Evolutionary conservation across 2,329 filamentous ascomycete genomes (phyloP).

Genomic region (Ophidiomyces ophidiicola): DNA sequence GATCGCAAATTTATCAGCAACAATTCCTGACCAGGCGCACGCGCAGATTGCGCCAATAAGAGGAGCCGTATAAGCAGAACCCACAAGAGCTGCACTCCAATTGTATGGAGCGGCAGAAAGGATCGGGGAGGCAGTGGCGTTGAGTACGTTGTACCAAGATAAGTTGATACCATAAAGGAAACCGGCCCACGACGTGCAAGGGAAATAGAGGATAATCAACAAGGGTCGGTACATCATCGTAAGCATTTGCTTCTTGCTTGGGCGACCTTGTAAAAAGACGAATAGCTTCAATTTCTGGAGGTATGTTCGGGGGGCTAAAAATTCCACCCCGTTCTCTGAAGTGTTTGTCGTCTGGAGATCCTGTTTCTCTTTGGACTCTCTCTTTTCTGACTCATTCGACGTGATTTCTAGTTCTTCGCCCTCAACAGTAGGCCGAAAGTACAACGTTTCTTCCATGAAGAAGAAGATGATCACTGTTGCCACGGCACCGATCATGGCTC

Average conservation of each 20-base stretch:
- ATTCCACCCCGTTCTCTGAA: slow-evolving; percentile 1
- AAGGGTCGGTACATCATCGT: slow-evolving; percentile 20
- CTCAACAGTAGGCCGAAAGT: slow-evolving; percentile 30
- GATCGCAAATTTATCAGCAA: slow-evolving; percentile 21
- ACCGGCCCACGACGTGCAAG: slow-evolving; percentile 20
- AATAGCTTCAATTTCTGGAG: slow-evolving; percentile 20
- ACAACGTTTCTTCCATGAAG: slow-evolving; percentile 51
- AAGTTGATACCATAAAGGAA: slow-evolving; percentile 22
- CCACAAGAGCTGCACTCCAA: slow-evolving; percentile 20
- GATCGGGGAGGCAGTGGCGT: slow-evolving; percentile 23
- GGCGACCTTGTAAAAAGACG: slow-evolving; percentile 13
- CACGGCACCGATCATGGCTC: slow-evolving; percentile 42
- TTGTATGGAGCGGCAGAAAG: slow-evolving; percentile 22
- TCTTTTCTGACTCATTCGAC: slow-evolving; percentile 5
- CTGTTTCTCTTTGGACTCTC: slow-evolving; percentile 10
- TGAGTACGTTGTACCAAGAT: slow-evolving; percentile 24
- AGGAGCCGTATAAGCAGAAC: slow-evolving; percentile 19
- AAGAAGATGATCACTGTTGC: slow-evolving; percentile 44
- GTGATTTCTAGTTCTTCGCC: slow-evolving; percentile 18
- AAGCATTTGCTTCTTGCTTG: slow-evolving; percentile 15
- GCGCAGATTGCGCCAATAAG: slow-evolving; percentile 19
- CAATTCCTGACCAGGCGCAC: slow-evolving; percentile 10
- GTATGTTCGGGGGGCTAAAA: slow-evolving; percentile 8
- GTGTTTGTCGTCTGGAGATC: not conserved
- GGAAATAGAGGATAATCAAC: slow-evolving; percentile 23